phyloP scores from a whole-genome alignment of 192 early-diverging fungal genomes.

The Coemansia sp. region DNA sequence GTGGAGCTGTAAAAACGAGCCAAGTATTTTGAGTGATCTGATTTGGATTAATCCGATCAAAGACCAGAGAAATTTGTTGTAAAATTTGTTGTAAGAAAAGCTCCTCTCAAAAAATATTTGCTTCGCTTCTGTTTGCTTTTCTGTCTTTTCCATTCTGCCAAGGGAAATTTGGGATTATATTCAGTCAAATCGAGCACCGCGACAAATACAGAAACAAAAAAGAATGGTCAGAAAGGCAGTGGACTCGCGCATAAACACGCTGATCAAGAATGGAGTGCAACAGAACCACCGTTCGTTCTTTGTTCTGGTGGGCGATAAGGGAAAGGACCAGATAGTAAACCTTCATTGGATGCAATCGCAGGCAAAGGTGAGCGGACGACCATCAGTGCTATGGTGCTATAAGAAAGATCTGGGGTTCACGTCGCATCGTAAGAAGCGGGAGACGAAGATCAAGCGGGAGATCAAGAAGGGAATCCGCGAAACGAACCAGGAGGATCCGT shows the following conservation, averaged over 20 bases:
- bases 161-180: too few relatives aligned
- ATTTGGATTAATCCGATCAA: too few relatives aligned
- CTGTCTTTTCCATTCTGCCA: too few relatives aligned
- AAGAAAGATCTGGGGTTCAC: conserved; percentile 98
- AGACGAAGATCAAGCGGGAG: conserved; percentile 92
- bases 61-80: too few relatives aligned
- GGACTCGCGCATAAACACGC: conserved; percentile 91
- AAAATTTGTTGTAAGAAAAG: too few relatives aligned
- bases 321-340: conserved; percentile 92
- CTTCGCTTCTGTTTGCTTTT: too few relatives aligned
- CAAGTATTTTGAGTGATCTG: too few relatives aligned
- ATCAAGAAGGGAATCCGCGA: conserved; percentile 90
- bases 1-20: too few relatives aligned
- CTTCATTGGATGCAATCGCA: conserved; percentile 96
- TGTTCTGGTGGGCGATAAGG: conserved; percentile 93
- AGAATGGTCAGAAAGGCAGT: conserved; percentile 82
- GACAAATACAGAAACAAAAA: background rate
- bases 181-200: too few relatives aligned
- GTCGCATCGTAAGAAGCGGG: conserved; percentile 94
- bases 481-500: conserved; percentile 95
- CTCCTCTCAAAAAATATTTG: too few relatives aligned
- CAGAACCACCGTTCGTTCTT: conserved; percentile 92
- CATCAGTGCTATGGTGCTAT: conserved; percentile 99
- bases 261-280: conserved; percentile 91
- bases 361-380: conserved; percentile 83